These are phyloP conservation scores for Fomitopsis palustris DNA, from an alignment of 1,284 basidiomycete genomes.

Conservation along the genomic window DNA sequence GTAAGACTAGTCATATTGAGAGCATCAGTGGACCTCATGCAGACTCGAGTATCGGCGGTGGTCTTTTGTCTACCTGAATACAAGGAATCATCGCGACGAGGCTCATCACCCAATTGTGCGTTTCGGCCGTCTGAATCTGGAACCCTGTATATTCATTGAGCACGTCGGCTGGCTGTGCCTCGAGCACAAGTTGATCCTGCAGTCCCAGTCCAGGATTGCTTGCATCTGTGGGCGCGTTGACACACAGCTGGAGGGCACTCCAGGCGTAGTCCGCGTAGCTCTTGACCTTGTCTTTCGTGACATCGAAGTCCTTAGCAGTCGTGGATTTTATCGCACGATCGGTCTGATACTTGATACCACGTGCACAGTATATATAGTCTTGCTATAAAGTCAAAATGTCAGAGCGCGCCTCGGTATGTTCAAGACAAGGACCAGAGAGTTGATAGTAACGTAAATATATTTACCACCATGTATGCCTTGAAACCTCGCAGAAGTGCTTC, in stretches of 20 bases:
- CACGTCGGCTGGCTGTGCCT: too few relatives aligned
- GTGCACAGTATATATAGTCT: conserved; percentile 8
- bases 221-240: background rate
- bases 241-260: background rate
- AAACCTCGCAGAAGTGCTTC: conserved; percentile 1
- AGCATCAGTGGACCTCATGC: background rate
- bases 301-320: background rate
- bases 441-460: background rate
- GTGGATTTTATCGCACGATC: conserved; percentile 2
- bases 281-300: background rate
- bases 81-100: conserved; percentile 9
- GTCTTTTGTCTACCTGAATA: background rate
- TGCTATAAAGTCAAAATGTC: background rate
- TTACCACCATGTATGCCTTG: conserved; percentile 4
- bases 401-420: background rate
- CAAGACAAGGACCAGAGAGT: background rate
- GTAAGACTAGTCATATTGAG: background rate
- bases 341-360: conserved; percentile 2
- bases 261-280: background rate
- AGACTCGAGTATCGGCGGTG: too few relatives aligned
- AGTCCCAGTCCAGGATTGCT: background rate
- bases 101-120: background rate
- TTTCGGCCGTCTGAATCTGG: background rate
- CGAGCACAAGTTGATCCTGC: background rate
- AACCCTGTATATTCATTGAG: conserved; percentile 3